Evolutionary conservation across 148 eudicot species (phyloP), one percentile per base, ranked within the genome.

Genomic region (Diospyros kaki): DNA sequence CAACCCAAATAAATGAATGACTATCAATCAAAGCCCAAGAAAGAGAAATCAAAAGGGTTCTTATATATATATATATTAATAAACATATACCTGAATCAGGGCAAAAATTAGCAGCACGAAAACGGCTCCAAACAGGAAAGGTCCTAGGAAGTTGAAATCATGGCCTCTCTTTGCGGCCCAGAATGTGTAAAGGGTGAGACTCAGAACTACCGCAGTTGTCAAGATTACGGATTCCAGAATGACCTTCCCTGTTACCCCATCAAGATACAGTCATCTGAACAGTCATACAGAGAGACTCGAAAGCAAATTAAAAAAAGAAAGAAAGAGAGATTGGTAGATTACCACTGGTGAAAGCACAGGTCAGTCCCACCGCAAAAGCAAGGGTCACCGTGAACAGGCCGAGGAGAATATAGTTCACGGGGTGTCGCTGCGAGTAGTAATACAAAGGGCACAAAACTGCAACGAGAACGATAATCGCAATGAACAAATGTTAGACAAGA

Each of bases 131-230:
- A 91, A 82, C 82, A 89, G 84, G 82, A 91, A 89, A 6, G 94
- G 94, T 1, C 85, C 89, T 1, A 91, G 86, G 79, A 91, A 89
- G 72, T 81, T 82, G 82, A 93, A 91, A 62, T 93, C 96, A 6
- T 91, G 66, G 75, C 97, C 98, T 81, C 86, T 88, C 66, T 63
- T 86, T 42, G 91, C 94, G 9, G 96, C 98, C 96, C 96, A 93
- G 69, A 89, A 93, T 73, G 98, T 91, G 90, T 89, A 91, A 10
- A 86, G 63, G 10, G 98, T 89, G 54, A 93, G 87, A 45, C 89
- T 78, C 38, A 91, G 77, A 7, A 90, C 92, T 63, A 93, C 89
- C 4, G 85, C 85, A 5, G 87, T 72, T 45, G 98, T 93, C 77
- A 91, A 72, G 50, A 92, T 88, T 38, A 75, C 86, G 2, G 95